A percentile compares a stretch with the other conserved stretches of the same genome.
These are phyloP conservation scores for Carex kokanica DNA, from an alignment of 176 grass and related monocot species.

Conservation along the genomic window DNA sequence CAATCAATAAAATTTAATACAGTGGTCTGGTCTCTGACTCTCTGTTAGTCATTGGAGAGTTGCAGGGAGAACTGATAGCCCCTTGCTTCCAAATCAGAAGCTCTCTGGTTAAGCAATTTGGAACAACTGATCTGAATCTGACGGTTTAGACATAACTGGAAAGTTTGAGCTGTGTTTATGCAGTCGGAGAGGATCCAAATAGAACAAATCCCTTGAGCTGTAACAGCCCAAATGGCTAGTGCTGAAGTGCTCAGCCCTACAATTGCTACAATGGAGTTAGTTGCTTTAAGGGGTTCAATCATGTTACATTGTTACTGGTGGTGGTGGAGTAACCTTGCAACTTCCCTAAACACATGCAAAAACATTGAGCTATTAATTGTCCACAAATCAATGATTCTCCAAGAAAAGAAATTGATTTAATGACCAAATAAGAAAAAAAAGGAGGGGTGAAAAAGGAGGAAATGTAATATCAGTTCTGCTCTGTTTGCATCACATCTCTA, in stretches of 20 bases:
- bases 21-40: not conserved
- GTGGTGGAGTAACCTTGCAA: conserved; percentile 26
- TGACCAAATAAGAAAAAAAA: conserved; percentile 14
- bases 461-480: conserved; percentile 16
- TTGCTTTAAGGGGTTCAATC: conserved; percentile 18
- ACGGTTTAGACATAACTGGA: not conserved
- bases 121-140: not conserved
- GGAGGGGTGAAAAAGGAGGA: not conserved
- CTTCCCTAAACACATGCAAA: conserved; percentile 23
- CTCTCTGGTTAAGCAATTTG: not conserved
- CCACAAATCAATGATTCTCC: conserved; percentile 13
- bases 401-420: conserved; percentile 1
- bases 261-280: not conserved
- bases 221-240: not conserved
- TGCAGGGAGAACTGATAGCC: not conserved
- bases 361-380: not conserved
- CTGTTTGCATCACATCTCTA: conserved; percentile 18
- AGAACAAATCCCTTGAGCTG: not conserved
- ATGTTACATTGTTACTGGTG: not conserved
- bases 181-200: not conserved
- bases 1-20: not conserved
- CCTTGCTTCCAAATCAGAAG: not conserved
- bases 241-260: not conserved
- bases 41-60: not conserved
- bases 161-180: not conserved